Evolutionary conservation across 83 land plant genomes (phyloP).

Genomic region (Thuja plicata): DNA sequence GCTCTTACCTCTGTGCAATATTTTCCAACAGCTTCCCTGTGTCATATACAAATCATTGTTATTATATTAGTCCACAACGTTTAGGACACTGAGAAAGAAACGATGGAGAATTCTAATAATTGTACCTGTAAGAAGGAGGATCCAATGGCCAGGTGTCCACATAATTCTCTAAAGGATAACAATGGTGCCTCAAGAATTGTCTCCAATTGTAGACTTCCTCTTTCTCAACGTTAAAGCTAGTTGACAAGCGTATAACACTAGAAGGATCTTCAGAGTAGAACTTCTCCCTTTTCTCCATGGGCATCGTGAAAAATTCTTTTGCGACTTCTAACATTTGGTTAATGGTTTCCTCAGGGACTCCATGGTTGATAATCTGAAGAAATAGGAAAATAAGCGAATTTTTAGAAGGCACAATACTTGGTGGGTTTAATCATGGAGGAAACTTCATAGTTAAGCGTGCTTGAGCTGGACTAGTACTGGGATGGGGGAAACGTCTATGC

Average conservation of each 20-base stretch:
- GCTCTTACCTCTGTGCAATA: constrained; percentile 36
- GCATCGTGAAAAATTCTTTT: constrained; percentile 47
- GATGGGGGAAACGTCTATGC: too few relatives aligned
- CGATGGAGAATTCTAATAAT: too few relatives aligned
- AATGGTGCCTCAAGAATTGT: constrained; percentile 40
- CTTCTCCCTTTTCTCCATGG: constrained; percentile 55
- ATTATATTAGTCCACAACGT: background rate
- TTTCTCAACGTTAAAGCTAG: constrained; percentile 59
- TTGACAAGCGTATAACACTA: constrained; percentile 33
- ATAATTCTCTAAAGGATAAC: constrained; percentile 31
- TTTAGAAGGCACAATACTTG: too few relatives aligned
- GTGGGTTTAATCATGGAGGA: too few relatives aligned
- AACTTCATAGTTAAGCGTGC: too few relatives aligned
- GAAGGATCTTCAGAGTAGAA: constrained; percentile 60
- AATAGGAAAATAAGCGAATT: background rate
- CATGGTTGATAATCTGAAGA: constrained; percentile 58
- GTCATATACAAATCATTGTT: background rate
- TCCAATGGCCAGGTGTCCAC: constrained; percentile 23
- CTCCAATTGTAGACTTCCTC: constrained; percentile 43
- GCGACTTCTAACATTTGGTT: constrained; percentile 47
- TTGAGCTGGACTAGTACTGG: too few relatives aligned
- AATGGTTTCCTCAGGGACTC: constrained; percentile 27
- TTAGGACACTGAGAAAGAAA: background rate
- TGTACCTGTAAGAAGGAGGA: constrained; percentile 27
- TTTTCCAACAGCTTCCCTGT: constrained; percentile 42